A percentile compares a stretch with the other conserved stretches of the same genome.
Conservation (phyloP, 1,284 basidiomycete genomes). For the Ceraceosorus guamensis region DNA sequence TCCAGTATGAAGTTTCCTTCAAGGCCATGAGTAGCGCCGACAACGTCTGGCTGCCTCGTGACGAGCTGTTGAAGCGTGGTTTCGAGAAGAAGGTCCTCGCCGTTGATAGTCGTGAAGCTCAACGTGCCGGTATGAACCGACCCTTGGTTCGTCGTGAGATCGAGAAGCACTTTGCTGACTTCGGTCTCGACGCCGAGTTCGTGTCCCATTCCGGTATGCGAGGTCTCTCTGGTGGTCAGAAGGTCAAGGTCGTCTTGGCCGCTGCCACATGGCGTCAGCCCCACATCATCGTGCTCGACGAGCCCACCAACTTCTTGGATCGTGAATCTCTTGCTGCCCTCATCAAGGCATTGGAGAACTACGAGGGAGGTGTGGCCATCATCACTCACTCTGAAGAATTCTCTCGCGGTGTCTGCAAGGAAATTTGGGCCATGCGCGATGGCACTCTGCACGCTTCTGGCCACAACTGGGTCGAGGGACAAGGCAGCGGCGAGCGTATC, state of each 20-base stretch:
- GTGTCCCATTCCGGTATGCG: slow-evolving; percentile 49
- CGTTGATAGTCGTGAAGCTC: slow-evolving; percentile 44
- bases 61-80: slow-evolving; percentile 45
- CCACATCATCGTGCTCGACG: slow-evolving; percentile 48
- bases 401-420: slow-evolving; percentile 45
- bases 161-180: slow-evolving; percentile 48
- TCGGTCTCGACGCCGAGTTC: slow-evolving; percentile 48
- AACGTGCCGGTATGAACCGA: slow-evolving; percentile 44
- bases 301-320: slow-evolving; percentile 49
- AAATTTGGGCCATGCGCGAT: slow-evolving; percentile 45
- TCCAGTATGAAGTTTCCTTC: slow-evolving; percentile 49
- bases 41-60: slow-evolving; percentile 45
- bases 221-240: slow-evolving; percentile 49
- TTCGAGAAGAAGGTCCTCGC: slow-evolving; percentile 45
- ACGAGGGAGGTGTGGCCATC: slow-evolving; percentile 47
- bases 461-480: slow-evolving; percentile 80
- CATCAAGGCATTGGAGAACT: slow-evolving; percentile 46
- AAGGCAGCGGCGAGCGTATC: slow-evolving; percentile 51
- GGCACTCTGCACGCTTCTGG: slow-evolving; percentile 53
- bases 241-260: slow-evolving; percentile 49
- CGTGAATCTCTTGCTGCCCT: slow-evolving; percentile 48
- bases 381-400: slow-evolving; percentile 48
- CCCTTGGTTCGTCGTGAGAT: slow-evolving; percentile 48
- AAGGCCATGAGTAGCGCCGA: slow-evolving; percentile 48
- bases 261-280: slow-evolving; percentile 48